A percentile compares a stretch with the other conserved stretches of the same genome.
Conservation (phyloP, 1,284 basidiomycete species). For the Austroboletus olivaceoglutinosus region DNA sequence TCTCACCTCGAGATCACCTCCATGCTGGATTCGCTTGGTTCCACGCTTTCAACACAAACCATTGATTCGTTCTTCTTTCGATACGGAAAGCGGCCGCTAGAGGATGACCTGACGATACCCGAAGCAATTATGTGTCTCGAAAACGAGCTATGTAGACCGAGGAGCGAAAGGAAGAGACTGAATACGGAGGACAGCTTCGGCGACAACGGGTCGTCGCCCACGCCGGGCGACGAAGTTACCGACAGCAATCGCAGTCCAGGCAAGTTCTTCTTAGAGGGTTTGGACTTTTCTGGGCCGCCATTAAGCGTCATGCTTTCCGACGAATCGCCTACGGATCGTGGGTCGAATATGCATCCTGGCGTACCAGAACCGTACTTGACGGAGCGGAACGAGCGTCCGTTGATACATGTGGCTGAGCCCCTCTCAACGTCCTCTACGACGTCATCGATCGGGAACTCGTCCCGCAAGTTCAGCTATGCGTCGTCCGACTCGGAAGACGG, state of each 20-base stretch:
- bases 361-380: conserved; percentile 35
- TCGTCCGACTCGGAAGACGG: conserved; percentile 49
- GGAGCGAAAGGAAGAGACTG: conserved; percentile 65
- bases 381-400: conserved; percentile 46
- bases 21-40: conserved; percentile 97
- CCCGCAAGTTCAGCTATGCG: conserved; percentile 35
- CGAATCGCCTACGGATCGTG: conserved; percentile 22
- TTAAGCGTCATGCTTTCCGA: conserved; percentile 29
- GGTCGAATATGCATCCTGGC: conserved; percentile 9
- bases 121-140: conserved; percentile 83
- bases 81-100: conserved; percentile 62
- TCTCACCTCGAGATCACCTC: conserved; percentile 87
- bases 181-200: conserved; percentile 40
- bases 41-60: conserved; percentile 82
- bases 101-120: conserved; percentile 75
- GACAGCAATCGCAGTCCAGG: conserved; percentile 16
- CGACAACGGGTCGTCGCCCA: conserved; percentile 39
- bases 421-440: conserved; percentile 21
- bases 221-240: conserved; percentile 37
- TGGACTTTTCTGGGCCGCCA: conserved; percentile 65
- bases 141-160: conserved; percentile 70
- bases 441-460: conserved; percentile 11
- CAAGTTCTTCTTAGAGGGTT: conserved; percentile 45
- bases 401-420: conserved; percentile 35
- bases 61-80: conserved; percentile 79